These are phyloP conservation scores for Verticillium zaregamsianum DNA, from an alignment of 2,329 filamentous ascomycete genomes.

Conservation along the genomic window DNA sequence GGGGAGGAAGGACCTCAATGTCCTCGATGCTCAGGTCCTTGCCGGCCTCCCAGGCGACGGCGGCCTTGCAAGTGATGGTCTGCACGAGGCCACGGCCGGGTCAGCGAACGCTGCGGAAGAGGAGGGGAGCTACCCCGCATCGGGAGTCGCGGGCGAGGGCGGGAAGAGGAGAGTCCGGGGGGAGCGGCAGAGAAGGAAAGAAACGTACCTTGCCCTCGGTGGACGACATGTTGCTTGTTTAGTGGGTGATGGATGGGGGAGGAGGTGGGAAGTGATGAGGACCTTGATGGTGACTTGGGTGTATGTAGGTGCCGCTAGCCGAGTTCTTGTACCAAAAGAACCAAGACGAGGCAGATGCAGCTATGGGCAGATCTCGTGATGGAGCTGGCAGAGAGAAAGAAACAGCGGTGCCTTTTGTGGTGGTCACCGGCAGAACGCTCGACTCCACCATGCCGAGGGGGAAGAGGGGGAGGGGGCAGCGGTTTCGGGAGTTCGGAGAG, in stretches of 20 bases:
- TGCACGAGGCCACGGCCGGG: conserved; percentile 27
- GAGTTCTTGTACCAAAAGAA: neutral
- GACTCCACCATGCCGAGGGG: neutral
- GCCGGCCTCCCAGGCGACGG: conserved; percentile 94
- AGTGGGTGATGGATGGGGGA: conserved; percentile 2
- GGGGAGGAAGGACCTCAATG: conserved; percentile 84
- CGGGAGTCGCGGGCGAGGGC: neutral
- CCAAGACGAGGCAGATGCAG: neutral
- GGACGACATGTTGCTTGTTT: conserved; percentile 11
- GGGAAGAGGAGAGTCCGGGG: neutral
- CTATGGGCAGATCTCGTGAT: neutral
- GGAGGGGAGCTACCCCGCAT: conserved; percentile 10
- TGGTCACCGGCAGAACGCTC: neutral
- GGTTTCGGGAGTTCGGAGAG: conserved; percentile 2
- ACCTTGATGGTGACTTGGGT: conserved; percentile 10
- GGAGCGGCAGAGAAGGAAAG: neutral
- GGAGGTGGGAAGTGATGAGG: conserved; percentile 4
- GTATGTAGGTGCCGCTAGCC: neutral
- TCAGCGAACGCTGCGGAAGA: neutral
- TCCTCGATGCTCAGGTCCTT: conserved; percentile 87
- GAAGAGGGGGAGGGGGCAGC: neutral
- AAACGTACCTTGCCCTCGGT: conserved; percentile 14
- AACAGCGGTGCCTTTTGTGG: neutral
- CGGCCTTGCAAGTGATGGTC: conserved; percentile 96
- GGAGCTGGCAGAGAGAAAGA: neutral